Base-by-base conservation (phyloP, 768 basidiomycete species). In the Galerina marginata region DNA sequence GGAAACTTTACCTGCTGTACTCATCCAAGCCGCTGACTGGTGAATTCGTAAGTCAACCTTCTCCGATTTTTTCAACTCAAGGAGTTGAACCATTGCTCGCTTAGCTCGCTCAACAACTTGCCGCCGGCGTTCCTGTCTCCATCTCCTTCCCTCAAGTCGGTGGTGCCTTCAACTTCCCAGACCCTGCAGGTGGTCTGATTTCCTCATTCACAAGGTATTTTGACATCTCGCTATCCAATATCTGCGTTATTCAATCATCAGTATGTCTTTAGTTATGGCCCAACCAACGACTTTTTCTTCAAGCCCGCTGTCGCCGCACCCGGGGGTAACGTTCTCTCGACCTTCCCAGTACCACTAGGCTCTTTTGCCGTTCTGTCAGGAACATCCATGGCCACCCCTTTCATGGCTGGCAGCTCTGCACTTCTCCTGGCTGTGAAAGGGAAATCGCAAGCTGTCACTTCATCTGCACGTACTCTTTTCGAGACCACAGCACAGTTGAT, bases 1-100 rank as follows among this genome's bases (percentile, higher is more conserved):
- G 84, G 81, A 20, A 74, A 80, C 61, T 85, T 82, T 70, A 76
- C 72, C 9, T n/a, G 79, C 81, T 9, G 72, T 81, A 0, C 70
- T 86, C 16, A 87, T 88, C 50, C 83, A 82, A 61, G 78, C 82
- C 12, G 78, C 74, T 1, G 85, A 86, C n/a, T 68, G 86, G 86
- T 36, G 77, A 74, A 68, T 85, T 83, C 71, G 84, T 85, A 60
- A 68, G 82, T 75, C 15, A n/a, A 14, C 23, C 23, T n/a, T n/a
- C 36, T 29, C 47, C 9, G 15, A 9, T 43, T 16, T 12, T n/a
- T 15, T 15, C 4, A 47, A 15, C 20, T 15, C 53, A 11, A 36
- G 57, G 6, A 64, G 25, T 59, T 10, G 59, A 50, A 33, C 52
- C 36, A 47, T 53, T 9, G 2, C 1, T 46, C 42, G 38, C 12